A percentile compares a stretch with the other conserved stretches of the same genome.
These are phyloP conservation scores for Helicostylum pulchrum DNA, from an alignment of 192 early-diverging fungal species.

Conservation along the genomic window DNA sequence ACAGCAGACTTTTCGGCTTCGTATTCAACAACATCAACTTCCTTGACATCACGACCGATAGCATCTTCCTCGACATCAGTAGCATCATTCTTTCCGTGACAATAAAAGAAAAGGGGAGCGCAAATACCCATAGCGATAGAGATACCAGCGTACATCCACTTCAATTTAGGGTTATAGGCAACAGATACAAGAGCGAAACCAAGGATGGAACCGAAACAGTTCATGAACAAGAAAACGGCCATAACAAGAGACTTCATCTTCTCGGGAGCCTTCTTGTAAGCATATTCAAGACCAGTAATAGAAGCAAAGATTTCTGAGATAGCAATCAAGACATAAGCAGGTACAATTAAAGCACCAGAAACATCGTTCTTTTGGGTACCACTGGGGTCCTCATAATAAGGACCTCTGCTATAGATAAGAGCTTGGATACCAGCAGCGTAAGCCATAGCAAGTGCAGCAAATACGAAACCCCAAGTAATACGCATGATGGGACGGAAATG, in stretches of 20 bases:
- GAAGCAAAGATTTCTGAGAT: slow-evolving; percentile 66
- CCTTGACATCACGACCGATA: slow-evolving; percentile 11
- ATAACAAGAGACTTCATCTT: slow-evolving; percentile 64
- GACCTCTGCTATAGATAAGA: slow-evolving; percentile 50
- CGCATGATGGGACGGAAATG: slow-evolving; percentile 58
- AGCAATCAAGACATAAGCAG: slow-evolving; percentile 56
- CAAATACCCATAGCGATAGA: slow-evolving; percentile 30
- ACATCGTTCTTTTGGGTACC: slow-evolving; percentile 46
- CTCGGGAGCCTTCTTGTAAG: slow-evolving; percentile 55
- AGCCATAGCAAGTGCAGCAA: slow-evolving; percentile 54
- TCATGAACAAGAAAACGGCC: slow-evolving; percentile 57
- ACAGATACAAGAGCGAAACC: slow-evolving; percentile 54
- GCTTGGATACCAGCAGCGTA: slow-evolving; percentile 61
- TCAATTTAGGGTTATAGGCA: slow-evolving; percentile 42
- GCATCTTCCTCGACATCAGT: slow-evolving; percentile 29
- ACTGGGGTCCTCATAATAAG: slow-evolving; percentile 50
- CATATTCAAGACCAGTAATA: slow-evolving; percentile 64
- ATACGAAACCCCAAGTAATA: slow-evolving; percentile 66
- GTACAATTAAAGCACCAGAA: slow-evolving; percentile 49
- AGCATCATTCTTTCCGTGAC: slow-evolving; percentile 54
- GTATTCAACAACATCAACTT: slow-evolving; percentile 2
- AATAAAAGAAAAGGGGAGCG: slow-evolving; percentile 43
- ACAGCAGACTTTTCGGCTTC: neutral
- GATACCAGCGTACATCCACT: slow-evolving; percentile 57
- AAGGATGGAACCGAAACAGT: slow-evolving; percentile 47